Base-by-base conservation (phyloP, 2,329 filamentous ascomycete genomes). In the Emergomyces africanus region DNA sequence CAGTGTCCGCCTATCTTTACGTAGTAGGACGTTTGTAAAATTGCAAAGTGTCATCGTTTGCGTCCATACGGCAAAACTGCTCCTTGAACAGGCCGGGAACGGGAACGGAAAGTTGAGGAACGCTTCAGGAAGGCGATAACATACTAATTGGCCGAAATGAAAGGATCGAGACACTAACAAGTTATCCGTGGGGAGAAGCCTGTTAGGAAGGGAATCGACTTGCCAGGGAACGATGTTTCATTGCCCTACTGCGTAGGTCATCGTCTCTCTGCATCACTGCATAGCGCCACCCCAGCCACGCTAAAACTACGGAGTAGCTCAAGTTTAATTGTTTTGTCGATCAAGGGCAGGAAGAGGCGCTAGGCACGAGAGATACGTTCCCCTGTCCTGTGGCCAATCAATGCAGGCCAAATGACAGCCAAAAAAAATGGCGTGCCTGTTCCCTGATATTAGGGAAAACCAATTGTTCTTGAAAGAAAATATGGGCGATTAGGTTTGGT, bases 31-130 rank as follows among this genome's bases (percentile, higher is more conserved):
- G 9, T 20, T 35, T 30, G 20, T 37, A 30, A 54, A 42, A 54
- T 54, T 54, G 53, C 37, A 42, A 14, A 54, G 53, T 54, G 25
- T 54, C 53, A 54, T 54, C 53, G 50, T 39, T 39, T n/a, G 53
- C 20, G 20, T 35, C 33, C 33, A 35, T 35, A 35, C 14, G 28
- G 28, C 18, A 6, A n/a, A 33, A 5, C 49, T 8, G 49, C 10
- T 51, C 18, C 30, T 23, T 51, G 25, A 51, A 37, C 28, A 33
- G 18, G 15, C 49, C 8, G n/a, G 15, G 4, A 35, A 18, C 28
- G 18, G 4, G 18, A 10, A 33, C 28, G 14, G n/a, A n/a, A 51
- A 33, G 15, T n/a, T 49, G 2, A 28, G 18, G 12, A 28, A 28
- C 15, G 12, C 23, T 48, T 28, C 23, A 28, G 15, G 5, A 48